Conservation (phyloP, 306 rosid genomes). For the Lablab purpureus region DNA sequence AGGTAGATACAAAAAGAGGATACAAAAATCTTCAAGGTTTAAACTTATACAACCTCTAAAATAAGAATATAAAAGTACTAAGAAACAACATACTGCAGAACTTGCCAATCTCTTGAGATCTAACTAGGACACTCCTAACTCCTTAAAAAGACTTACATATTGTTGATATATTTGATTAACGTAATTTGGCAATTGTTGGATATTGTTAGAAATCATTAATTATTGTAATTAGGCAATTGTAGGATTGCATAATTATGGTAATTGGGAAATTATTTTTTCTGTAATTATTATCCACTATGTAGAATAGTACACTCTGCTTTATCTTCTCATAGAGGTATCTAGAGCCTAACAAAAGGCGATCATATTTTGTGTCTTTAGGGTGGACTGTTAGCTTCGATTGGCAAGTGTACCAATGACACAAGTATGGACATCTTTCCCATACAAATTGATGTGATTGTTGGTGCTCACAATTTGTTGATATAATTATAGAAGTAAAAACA, state of each 20-base stretch:
- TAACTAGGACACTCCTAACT: not conserved
- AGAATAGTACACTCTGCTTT: not conserved
- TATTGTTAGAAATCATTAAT: not conserved
- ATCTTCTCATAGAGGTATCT: not conserved
- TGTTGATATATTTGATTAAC: not conserved
- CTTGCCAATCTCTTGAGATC: conserved; percentile 1
- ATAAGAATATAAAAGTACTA: not conserved
- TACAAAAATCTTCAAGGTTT: not conserved
- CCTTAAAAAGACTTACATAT: not conserved
- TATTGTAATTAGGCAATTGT: not conserved
- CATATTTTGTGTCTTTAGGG: not conserved
- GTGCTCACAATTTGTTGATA: not conserved
- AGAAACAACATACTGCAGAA: not conserved
- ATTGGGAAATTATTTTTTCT: not conserved
- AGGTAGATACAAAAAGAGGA: not conserved
- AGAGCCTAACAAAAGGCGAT: not conserved
- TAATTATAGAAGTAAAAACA: too few relatives aligned
- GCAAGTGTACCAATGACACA: too few relatives aligned
- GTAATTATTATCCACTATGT: not conserved
- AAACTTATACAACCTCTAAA: not conserved
- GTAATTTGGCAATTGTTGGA: not conserved
- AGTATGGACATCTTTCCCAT: not conserved
- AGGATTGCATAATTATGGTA: not conserved
- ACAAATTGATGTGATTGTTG: not conserved
- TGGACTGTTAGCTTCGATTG: not conserved